Evolutionary conservation across 1,284 basidiomycete species (phyloP), one percentile per base, ranked within the genome.

Genomic region (Malassezia psittaci): DNA sequence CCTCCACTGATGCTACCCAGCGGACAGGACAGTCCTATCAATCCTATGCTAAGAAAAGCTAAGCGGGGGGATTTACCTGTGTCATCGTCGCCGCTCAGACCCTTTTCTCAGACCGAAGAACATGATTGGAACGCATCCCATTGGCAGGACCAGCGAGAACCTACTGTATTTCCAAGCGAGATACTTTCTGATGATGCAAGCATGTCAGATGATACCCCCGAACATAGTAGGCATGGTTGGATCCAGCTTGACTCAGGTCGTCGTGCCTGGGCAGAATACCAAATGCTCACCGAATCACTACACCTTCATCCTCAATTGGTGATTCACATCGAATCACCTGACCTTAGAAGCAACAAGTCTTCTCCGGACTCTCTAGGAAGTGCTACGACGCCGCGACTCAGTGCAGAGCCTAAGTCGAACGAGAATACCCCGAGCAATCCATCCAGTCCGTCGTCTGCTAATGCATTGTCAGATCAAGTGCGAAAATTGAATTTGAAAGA

Each of bases 241-340:
- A 60, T 69, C 24, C 50, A 75, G 60, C 62, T 69, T 45, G 61
- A 66, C 48, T 50, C 61, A 13, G 72, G 69, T 16, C 51, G 76
- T 18, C 54, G 74, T 15, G 76, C 74, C 8, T 61, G 69, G 43
- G 77, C 76, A 2, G 74, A 75, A 44, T 77, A 77, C 57, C 74
- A 77, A 56, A 62, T 77, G 0, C 42, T 52, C 8, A 37, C 35
- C 18, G 40, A 52, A n/a, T 34, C 48, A 5, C 35, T 57, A 19
- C n/a, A 43, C 38, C n/a, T 57, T 2, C 33, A 45, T 18, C 51
- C 55, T 2, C 44, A 48, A 13, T 33, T 57, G 12, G 45, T 57
- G 12, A 13, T 57, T 12, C 40, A 42, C 24, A 34, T 52, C 8
- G 42, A 57, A 16, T 52, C 51, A 12, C 55, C 55, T 2, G 47